Evolutionary conservation across 139 green algal genomes (phyloP), one percentile per base, ranked within the genome.

Genomic region (Chlorella sp.): DNA sequence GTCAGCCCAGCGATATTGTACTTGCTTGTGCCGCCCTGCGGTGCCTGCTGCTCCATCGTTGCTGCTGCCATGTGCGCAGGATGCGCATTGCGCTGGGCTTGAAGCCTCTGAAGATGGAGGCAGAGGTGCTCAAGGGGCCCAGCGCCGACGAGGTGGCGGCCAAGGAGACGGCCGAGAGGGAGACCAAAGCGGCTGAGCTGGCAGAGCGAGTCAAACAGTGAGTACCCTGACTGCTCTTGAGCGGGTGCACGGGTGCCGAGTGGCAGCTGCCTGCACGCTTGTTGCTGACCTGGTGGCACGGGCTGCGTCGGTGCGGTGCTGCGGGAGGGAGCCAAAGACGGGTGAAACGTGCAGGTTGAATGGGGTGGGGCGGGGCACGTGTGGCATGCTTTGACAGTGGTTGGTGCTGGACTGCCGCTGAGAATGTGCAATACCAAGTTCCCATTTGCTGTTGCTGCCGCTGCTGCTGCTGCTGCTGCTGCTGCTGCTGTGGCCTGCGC

Each of bases 1-100:
- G 21, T 9, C 48, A 28, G 64, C 21, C 1, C 16, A 21, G 9
- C 73, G 1, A 40, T 32, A 15, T n/a, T 42, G 73, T 32, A 42
- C 32, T 42, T 78, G 30, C 73, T 40, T 28, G 28, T 71, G 64
- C 22, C 21, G 34, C 34, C n/a, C 75, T 42, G 75, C 75, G 11
- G 24, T 61, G 22, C 39, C 39, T 1, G 1, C 64, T 66, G 61
- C 34, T 34, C 68, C 0, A 9, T 57, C 7, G 57, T 16, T 53
- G 12, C 30, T n/a, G 39, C 83, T 40, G 5, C 34, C 3, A 22
- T 28, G 3, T 9, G 48, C 85, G 92, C 93, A 97, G 95, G 90
- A 86, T 98, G 34, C 94, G 96, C 75, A 91, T 93, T 0, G 95
- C 93, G 0, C 82, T 98, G 36, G 96, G 96, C 26, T 83, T 98